Conservation (phyloP, 2,329 filamentous ascomycete genomes). For the Parastagonospora avenae region DNA sequence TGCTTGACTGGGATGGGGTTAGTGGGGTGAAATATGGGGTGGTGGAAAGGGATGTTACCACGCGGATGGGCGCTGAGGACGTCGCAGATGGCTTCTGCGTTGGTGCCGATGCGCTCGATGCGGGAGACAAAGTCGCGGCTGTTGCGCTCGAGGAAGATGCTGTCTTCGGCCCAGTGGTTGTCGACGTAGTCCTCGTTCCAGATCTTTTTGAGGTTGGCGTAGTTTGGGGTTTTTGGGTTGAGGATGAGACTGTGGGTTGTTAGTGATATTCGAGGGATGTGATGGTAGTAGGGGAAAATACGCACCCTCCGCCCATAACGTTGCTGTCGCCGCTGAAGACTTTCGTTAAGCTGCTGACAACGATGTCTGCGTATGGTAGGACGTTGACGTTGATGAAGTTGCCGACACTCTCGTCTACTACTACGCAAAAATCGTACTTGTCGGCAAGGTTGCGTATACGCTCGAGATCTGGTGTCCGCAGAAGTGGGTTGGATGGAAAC, state of each 20-base stretch:
- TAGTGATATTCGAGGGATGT: constrained; percentile 1
- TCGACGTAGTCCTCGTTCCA: constrained; percentile 76
- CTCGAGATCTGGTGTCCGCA: constrained; percentile 80
- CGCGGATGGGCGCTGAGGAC: constrained; percentile 65
- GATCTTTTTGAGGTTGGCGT: constrained; percentile 69
- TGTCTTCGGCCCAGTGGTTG: constrained; percentile 92
- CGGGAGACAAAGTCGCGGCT: constrained; percentile 87
- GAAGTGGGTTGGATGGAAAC: constrained; percentile 89
- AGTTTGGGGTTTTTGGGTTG: constrained; percentile 72
- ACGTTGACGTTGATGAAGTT: constrained; percentile 97
- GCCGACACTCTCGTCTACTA: constrained; percentile 95
- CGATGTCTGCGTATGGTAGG: constrained; percentile 83
- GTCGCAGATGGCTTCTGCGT: constrained; percentile 81
- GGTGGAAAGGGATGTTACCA: constrained; percentile 47
- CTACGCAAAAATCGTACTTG: constrained; percentile 83
- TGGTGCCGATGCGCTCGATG: constrained; percentile 82
- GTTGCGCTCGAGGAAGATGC: constrained; percentile 93
- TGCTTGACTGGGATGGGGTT: constrained; percentile 63
- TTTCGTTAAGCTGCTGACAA: constrained; percentile 94
- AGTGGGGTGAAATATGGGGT: neutral
- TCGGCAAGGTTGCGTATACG: constrained; percentile 83
- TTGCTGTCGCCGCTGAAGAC: constrained; percentile 98
- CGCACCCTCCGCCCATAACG: constrained; percentile 86
- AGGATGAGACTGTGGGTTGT: constrained; percentile 57
- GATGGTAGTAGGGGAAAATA: neutral